These are phyloP conservation scores for Auricularia heimuer DNA, from an alignment of 768 basidiomycete genomes.

Conservation along the genomic window DNA sequence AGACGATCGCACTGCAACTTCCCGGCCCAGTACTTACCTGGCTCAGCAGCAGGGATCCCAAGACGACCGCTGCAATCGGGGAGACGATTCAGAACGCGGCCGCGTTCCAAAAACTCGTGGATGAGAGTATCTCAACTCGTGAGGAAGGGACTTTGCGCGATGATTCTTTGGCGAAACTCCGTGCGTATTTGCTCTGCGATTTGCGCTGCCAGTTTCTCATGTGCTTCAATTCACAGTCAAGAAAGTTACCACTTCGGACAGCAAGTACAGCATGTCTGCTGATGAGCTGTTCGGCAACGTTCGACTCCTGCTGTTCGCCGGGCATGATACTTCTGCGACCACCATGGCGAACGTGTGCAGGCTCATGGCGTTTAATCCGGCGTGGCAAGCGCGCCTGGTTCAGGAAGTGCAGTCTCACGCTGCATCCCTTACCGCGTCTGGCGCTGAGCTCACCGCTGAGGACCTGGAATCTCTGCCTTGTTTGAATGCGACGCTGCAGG, in stretches of 20 bases:
- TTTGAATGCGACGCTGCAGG: background rate
- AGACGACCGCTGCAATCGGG: background rate
- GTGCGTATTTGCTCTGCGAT: no score
- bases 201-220: no score
- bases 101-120: background rate
- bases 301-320: background rate
- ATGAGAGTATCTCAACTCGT: background rate
- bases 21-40: background rate
- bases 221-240: background rate
- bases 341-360: background rate
- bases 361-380: background rate
- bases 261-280: background rate
- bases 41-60: background rate
- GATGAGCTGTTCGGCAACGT: background rate
- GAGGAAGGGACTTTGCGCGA: background rate
- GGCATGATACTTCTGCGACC: background rate
- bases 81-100: background rate
- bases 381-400: background rate
- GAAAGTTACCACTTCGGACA: background rate
- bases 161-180: background rate
- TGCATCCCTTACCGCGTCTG: background rate
- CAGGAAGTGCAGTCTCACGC: background rate
- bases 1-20: background rate
- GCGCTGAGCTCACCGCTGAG: no score
- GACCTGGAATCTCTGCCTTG: background rate